Base-by-base conservation (phyloP, 176 grass and related monocot species). In the Carex parvula region DNA sequence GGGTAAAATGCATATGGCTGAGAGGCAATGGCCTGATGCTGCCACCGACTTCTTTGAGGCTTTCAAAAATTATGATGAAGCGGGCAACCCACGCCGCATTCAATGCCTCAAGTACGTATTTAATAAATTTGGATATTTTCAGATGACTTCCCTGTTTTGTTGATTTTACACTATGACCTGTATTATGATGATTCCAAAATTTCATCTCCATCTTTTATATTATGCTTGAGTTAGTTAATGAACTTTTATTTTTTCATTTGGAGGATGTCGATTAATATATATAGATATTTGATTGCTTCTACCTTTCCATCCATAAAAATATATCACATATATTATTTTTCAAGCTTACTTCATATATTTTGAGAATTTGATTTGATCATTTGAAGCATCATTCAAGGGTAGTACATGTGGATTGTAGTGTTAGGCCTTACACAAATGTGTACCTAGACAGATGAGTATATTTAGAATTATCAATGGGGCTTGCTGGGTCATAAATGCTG, bases 61-160 rank as follows among this genome's bases (percentile, higher is more conserved):
- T 84, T 98, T 99, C 87, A 98, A 98, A 84, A 98, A 98, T 64
- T 98, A 98, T n/a, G 96, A 98, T 90, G 93, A 98, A 93, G 96
- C 96, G 79, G 96, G 96, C 60, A 98, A 95, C 79, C 93, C 91
- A 21, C 87, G 93, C 72, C 89, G 93, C 67, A 98, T 98, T 63
- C 93, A 98, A 72, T 98, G 96, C 83, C 89, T 98, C 9, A 98
- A 98, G 93, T 98, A 92, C 58, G 41, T 66, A 62, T 7, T 46
- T 37, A n/a, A 76, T 79, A 86, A 30, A 65, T 69, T 20, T 85
- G 69, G 18, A 48, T 76, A 26, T 52, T 50, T 50, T 15, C 39
- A 60, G 42, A 81, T 3, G 42, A 39, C 59, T 64, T 24, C 61
- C 42, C 63, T 29, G 48, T 33, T 80, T 68, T 83, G 18, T 83